Evolutionary conservation across 768 basidiomycete species (phyloP), one percentile per base, ranked within the genome.

Genomic region (Suillus clintonianus): DNA sequence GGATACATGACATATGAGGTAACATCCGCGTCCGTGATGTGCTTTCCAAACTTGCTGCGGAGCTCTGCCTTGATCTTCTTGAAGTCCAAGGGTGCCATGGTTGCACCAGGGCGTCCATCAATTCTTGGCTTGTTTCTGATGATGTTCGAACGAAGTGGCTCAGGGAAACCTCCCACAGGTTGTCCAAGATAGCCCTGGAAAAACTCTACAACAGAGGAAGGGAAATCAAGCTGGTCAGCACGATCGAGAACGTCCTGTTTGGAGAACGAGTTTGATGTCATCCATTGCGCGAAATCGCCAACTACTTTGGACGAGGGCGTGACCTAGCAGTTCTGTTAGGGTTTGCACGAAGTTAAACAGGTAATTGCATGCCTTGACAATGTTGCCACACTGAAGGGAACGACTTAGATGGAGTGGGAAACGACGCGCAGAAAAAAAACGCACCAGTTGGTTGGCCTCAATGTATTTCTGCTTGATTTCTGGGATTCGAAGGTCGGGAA

Each of bases 171-270:
- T 74, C 95, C 97, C 73, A 94, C 91, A 61, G 97, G 97, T 74
- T 98, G 95, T 37, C 97, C 97, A 66, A 99, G 92, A 79, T 95
- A 97, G 19, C 97, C 97, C 76, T 98, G 96, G 94, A 98, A 98
- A 85, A 97, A 99, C 72, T 99, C 97, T 47, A 95, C 93, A 54
- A 95, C 94, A 39, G 92, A 95, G 13, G 94, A 95, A 10, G 97
- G 97, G 89, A 99, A 98, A 78, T 99, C 97, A 64, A 99, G 88
- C 63, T 87, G 85, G 48, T 92, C 91, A 48, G 97, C 97, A 58
- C 90, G 88, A 10, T 88, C 85, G 62, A 96, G 74, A 36, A 99
- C 95, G 63, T 98, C 90, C 69, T 89, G 79, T 78, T 95, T 94
- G 60, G 89, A 85, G 64, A 99, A 82, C 66, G 88, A 87, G 83